phyloP scores from a whole-genome alignment of 148 eudicot species.

The Euryodendron excelsum region DNA sequence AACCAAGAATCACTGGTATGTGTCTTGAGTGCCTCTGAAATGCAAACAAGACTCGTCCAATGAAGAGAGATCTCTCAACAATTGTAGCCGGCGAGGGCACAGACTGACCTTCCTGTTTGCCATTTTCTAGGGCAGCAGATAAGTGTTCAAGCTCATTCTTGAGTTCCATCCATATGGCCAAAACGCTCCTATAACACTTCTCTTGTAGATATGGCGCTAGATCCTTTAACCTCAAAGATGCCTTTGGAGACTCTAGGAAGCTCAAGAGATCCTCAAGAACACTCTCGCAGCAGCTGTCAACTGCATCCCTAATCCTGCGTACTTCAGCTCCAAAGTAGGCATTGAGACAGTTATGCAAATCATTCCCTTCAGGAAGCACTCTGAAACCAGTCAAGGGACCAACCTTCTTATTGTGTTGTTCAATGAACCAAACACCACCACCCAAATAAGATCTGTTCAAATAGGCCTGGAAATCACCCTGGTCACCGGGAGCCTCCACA shows the following conservation, averaged over 20 bases:
- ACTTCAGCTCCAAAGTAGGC: slow-evolving; percentile 83
- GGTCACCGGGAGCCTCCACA: slow-evolving; percentile 37
- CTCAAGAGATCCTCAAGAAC: slow-evolving; percentile 77
- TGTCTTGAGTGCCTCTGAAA: slow-evolving; percentile 81
- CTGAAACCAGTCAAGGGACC: slow-evolving; percentile 43
- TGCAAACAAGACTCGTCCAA: slow-evolving; percentile 85
- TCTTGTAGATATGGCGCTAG: slow-evolving; percentile 73
- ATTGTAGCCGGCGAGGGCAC: slow-evolving; percentile 46
- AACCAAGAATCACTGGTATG: slow-evolving; percentile 80
- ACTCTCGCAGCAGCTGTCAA: slow-evolving; percentile 67
- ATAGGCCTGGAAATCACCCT: slow-evolving; percentile 51
- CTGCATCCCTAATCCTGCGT: slow-evolving; percentile 80
- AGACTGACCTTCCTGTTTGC: slow-evolving; percentile 28
- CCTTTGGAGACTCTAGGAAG: slow-evolving; percentile 92
- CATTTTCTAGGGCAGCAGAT: slow-evolving; percentile 46
- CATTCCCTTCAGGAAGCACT: slow-evolving; percentile 51
- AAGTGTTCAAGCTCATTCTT: slow-evolving; percentile 65
- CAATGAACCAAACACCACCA: slow-evolving; percentile 91
- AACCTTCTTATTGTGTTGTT: slow-evolving; percentile 52
- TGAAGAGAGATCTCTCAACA: slow-evolving; percentile 77
- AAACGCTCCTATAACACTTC: slow-evolving; percentile 65
- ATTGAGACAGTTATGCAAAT: slow-evolving; percentile 74
- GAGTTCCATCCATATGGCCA: slow-evolving; percentile 59
- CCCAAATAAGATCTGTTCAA: slow-evolving; percentile 47
- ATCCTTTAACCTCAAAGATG: slow-evolving; percentile 67